Conservation (phyloP, 1,284 basidiomycete genomes). For the Cryptococcus deneoformans region DNA sequence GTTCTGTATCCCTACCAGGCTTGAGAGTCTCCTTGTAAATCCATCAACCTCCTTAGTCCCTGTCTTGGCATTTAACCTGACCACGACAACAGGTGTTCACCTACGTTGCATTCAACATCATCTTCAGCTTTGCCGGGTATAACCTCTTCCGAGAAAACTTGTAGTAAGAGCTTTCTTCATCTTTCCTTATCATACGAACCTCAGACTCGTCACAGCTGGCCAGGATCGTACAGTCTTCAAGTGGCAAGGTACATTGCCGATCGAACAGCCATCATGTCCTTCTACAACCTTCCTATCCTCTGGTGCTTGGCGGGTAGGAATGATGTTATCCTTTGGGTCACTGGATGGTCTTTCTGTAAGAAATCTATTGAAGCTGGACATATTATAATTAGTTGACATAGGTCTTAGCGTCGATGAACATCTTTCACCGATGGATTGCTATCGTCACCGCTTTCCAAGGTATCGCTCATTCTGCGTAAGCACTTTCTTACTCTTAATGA, state of each 20-base stretch:
- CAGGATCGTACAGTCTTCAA: constrained; percentile 6
- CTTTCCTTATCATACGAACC: not conserved
- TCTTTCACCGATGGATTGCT: constrained; percentile 36
- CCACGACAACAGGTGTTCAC: constrained; percentile 18
- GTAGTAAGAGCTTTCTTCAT: constrained; percentile 9
- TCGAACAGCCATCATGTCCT: constrained; percentile 30
- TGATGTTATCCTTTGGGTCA: constrained; percentile 35
- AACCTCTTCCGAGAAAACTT: constrained; percentile 53
- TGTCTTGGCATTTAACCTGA: not conserved
- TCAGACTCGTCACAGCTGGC: constrained; percentile 4
- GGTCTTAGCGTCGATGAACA: constrained; percentile 15
- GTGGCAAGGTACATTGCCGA: constrained; percentile 24
- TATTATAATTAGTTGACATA: not conserved
- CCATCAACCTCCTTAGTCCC: too few relatives aligned
- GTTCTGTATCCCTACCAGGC: constrained; percentile 26
- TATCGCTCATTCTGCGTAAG: constrained; percentile 26
- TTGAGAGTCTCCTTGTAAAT: constrained; percentile 27
- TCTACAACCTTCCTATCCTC: constrained; percentile 31
- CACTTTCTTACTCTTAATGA: not conserved
- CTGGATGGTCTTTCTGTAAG: constrained; percentile 30
- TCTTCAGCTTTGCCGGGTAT: constrained; percentile 51
- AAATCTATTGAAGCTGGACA: too few relatives aligned
- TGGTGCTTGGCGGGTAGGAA: constrained; percentile 31
- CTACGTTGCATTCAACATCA: constrained; percentile 26
- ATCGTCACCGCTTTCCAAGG: constrained; percentile 22